Base-by-base conservation (phyloP, 2,329 filamentous ascomycete genomes). In the Fusarium mangiferae region DNA sequence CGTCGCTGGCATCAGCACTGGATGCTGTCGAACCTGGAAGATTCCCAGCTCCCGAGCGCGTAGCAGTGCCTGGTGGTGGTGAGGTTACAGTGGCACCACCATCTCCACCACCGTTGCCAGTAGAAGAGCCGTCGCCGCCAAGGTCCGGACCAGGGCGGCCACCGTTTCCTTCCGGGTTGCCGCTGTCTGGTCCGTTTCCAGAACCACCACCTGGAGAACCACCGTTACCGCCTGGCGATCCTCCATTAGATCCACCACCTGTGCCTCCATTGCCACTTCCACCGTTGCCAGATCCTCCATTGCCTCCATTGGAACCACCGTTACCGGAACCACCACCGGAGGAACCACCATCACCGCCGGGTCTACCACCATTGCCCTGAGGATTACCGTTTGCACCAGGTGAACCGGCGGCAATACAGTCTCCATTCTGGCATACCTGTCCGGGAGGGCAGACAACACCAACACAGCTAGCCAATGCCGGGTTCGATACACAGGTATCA, bases 381-480 rank as follows among this genome's bases (percentile, higher is more conserved):
- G 57, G 57, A 14, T 30, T 36, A 6, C 26, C 57, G 2, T 22
- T 52, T 15, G 35, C 24, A n/a, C 26, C 57, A 7, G 56, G 28
- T 5, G 35, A 22, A 17, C 45, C 30, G 14, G 15, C 18, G 10
- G 7, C 15, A 17, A 73, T 17, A 33, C 70, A 72, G 5, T 42
- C 52, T 7, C 70, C 70, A 24, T 68, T 46, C 1, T 51, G 45
- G 18, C 70, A 73, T 9, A 46, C 33, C 22, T 70, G 65, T 4
- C 61, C 70, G 4, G 10, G 7, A 20, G 38, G 28, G 11, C 70
- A 70, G 3, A 49, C 7, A 18, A 62, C 48, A 6, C 30, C 38
- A 13, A n/a, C 7, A 7, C 70, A 73, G 24, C 56, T 67, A 2
- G 51, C 51, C 12, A 73, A 30, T 3, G 17, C 39, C 1, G 65